Conservation (phyloP, 345 rosid genomes). For the Euphorbia pulcherrima region DNA sequence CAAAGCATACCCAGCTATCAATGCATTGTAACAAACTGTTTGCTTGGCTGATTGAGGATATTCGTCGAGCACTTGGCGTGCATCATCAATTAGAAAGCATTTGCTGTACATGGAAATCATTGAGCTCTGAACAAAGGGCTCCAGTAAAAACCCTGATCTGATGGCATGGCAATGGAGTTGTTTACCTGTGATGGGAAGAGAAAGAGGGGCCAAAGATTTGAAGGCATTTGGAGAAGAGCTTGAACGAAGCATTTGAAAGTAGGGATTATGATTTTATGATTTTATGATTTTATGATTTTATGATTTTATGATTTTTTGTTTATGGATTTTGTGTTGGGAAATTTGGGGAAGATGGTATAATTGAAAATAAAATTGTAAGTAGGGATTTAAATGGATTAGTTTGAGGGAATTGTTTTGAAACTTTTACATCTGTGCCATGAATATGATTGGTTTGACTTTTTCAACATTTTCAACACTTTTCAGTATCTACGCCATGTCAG, state of each 20-base stretch:
- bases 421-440: no score
- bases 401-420: no score
- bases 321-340: no score
- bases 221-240: conserved; percentile 66
- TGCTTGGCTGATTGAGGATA: conserved; percentile 38
- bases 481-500: no score
- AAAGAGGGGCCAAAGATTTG: conserved; percentile 71
- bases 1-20: conserved; percentile 64
- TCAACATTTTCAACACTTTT: no score
- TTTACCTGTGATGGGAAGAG: conserved; percentile 52
- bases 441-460: no score
- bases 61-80: conserved; percentile 68
- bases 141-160: conserved; percentile 55
- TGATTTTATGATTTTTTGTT: no score
- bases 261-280: no score
- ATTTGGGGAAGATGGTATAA: no score
- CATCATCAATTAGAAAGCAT: conserved; percentile 35
- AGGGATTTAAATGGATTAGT: no score
- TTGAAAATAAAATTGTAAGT: no score
- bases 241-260: conserved; percentile 67
- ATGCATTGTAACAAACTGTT: conserved; percentile 67
- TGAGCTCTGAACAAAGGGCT: conserved; percentile 75
- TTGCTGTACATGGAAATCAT: conserved; percentile 60
- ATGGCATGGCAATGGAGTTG: conserved; percentile 68
- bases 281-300: no score